phyloP scores from a whole-genome alignment of 306 rosid genomes.

The Quercus berberidifolia region DNA sequence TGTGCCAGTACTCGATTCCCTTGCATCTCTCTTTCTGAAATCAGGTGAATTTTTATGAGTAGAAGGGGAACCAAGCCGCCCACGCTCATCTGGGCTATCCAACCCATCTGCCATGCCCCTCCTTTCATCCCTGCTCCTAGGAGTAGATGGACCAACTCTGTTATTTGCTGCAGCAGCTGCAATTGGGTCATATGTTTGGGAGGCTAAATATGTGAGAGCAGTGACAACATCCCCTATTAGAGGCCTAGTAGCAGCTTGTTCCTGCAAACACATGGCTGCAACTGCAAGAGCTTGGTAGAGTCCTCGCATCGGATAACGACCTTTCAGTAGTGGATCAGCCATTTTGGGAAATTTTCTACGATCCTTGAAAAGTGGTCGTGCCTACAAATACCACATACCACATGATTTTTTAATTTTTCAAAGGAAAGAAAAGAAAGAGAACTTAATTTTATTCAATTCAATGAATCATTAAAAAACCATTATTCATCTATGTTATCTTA shows the following conservation, averaged over 20 bases:
- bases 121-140: slow-evolving; percentile 67
- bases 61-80: slow-evolving; percentile 71
- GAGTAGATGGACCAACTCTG: slow-evolving; percentile 80
- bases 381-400: slow-evolving; percentile 40
- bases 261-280: slow-evolving; percentile 89
- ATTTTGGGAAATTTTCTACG: slow-evolving; percentile 60
- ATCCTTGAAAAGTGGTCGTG: slow-evolving; percentile 65
- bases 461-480: background rate
- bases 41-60: slow-evolving; percentile 75
- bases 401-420: background rate
- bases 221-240: slow-evolving; percentile 74
- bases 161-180: slow-evolving; percentile 44
- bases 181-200: slow-evolving; percentile 82
- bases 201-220: slow-evolving; percentile 73
- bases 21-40: slow-evolving; percentile 59
- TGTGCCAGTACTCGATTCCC: slow-evolving; percentile 45
- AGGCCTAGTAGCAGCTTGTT: slow-evolving; percentile 74
- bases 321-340: slow-evolving; percentile 79
- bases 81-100: slow-evolving; percentile 76
- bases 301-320: slow-evolving; percentile 63
- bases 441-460: slow-evolving; percentile 9
- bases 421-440: slow-evolving; percentile 3
- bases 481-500: background rate
- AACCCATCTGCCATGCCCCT: slow-evolving; percentile 62
- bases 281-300: slow-evolving; percentile 77